A percentile compares a stretch with the other conserved stretches of the same genome.
phyloP scores from a whole-genome alignment of 495 filamentous ascomycete species.

The Ramalina intermedia region DNA sequence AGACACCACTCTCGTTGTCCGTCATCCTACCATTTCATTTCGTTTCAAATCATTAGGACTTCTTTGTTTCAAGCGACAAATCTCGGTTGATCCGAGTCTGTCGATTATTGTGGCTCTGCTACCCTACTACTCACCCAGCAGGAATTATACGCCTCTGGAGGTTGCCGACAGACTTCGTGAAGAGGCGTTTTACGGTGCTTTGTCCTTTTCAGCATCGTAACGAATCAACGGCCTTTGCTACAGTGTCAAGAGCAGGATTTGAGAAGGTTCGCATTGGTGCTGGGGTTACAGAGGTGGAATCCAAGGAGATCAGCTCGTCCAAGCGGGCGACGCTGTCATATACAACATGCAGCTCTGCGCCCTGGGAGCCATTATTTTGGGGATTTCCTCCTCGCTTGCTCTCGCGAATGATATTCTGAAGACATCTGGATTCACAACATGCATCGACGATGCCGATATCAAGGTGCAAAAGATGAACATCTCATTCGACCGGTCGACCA shows the following conservation, averaged over 20 bases:
- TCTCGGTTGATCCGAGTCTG: neutral
- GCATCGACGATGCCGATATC: constrained; percentile 50
- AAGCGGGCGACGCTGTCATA: too few relatives aligned
- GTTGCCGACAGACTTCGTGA: too few relatives aligned
- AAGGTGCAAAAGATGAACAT: constrained; percentile 62
- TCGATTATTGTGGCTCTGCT: neutral
- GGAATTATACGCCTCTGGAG: too few relatives aligned
- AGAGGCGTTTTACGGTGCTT: too few relatives aligned
- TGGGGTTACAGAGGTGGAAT: neutral
- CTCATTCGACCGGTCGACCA: constrained; percentile 58
- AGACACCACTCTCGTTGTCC: too few relatives aligned
- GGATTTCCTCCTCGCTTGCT: constrained; percentile 14
- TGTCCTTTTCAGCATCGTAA: too few relatives aligned
- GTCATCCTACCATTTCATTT: neutral
- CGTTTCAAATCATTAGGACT: neutral
- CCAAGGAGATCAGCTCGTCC: neutral
- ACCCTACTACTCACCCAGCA: too few relatives aligned
- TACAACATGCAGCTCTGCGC: neutral
- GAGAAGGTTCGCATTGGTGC: neutral
- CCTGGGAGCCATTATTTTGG: neutral
- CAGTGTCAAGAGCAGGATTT: neutral
- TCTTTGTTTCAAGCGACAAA: too few relatives aligned
- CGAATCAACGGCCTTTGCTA: neutral
- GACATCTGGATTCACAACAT: constrained; percentile 67
- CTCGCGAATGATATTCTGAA: constrained; percentile 57